Conservation (phyloP, 305 asterid species). For the Fraxinus ornus region DNA sequence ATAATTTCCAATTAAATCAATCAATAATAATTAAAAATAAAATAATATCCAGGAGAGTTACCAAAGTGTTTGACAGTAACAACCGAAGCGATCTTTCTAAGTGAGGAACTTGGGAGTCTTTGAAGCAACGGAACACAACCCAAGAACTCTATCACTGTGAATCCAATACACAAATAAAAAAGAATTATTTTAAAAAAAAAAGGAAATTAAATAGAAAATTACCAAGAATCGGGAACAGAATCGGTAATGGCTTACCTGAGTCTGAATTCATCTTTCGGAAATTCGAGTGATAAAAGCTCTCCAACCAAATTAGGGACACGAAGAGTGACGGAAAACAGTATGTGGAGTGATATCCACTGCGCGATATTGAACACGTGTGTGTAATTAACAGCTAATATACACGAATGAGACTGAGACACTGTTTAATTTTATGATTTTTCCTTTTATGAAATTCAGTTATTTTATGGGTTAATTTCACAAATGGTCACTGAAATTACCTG, state of each 20-base stretch:
- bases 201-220: not conserved
- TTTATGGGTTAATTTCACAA: no score
- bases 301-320: not conserved
- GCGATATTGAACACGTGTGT: not conserved
- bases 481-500: no score
- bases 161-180: not conserved
- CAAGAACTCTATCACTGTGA: slow-evolving; percentile 81
- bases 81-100: slow-evolving; percentile 63
- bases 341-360: not conserved
- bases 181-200: not conserved
- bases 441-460: not conserved
- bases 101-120: slow-evolving; percentile 78
- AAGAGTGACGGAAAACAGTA: not conserved
- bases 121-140: slow-evolving; percentile 91
- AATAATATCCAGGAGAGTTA: slow-evolving; percentile 20
- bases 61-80: slow-evolving; percentile 63
- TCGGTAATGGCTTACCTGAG: not conserved
- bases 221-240: not conserved
- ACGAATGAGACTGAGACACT: not conserved
- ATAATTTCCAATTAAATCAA: not conserved
- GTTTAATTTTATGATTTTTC: not conserved
- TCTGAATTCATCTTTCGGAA: not conserved
- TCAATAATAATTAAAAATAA: not conserved
- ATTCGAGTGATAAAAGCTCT: not conserved
- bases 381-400: not conserved